Conservation (phyloP, 2,329 filamentous ascomycete genomes). For the Simplicillium aogashimaense region DNA sequence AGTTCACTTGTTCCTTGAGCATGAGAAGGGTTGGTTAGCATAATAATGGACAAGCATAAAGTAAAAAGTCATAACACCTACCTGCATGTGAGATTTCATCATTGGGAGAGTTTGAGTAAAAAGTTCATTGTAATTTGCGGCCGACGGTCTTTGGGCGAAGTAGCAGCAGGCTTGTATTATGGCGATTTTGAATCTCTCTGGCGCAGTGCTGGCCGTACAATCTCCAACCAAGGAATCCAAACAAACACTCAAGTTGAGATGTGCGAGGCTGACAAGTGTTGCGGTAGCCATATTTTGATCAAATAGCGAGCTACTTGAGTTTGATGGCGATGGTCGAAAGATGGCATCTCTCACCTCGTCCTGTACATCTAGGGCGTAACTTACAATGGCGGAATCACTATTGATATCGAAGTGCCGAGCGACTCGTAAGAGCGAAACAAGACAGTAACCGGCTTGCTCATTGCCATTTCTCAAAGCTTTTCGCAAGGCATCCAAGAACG, state of each 20-base stretch:
- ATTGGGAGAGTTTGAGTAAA: conserved; percentile 46
- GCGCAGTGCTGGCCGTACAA: conserved; percentile 47
- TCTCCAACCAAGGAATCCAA: conserved; percentile 45
- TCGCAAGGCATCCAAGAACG: conserved; percentile 52
- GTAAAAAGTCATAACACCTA: conserved; percentile 18
- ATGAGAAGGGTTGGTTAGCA: too few relatives aligned
- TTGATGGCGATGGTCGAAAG: conserved; percentile 42
- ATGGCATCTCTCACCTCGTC: conserved; percentile 58
- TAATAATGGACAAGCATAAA: too few relatives aligned
- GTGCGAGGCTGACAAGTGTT: conserved; percentile 53
- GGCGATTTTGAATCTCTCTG: conserved; percentile 51
- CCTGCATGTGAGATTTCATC: conserved; percentile 47
- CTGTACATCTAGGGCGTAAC: conserved; percentile 60
- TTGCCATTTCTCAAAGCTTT: conserved; percentile 56
- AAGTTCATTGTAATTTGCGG: conserved; percentile 40
- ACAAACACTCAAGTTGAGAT: conserved; percentile 50
- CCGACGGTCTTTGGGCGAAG: conserved; percentile 43
- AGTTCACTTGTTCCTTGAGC: too few relatives aligned
- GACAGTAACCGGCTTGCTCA: conserved; percentile 56
- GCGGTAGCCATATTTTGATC: conserved; percentile 57
- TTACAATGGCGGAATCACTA: conserved; percentile 53
- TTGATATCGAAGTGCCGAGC: conserved; percentile 55
- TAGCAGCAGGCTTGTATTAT: conserved; percentile 53
- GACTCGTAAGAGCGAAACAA: conserved; percentile 51
- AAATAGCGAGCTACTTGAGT: conserved; percentile 38